Conservation (phyloP, 1,139 yeast species). For the Pichia sp. region DNA sequence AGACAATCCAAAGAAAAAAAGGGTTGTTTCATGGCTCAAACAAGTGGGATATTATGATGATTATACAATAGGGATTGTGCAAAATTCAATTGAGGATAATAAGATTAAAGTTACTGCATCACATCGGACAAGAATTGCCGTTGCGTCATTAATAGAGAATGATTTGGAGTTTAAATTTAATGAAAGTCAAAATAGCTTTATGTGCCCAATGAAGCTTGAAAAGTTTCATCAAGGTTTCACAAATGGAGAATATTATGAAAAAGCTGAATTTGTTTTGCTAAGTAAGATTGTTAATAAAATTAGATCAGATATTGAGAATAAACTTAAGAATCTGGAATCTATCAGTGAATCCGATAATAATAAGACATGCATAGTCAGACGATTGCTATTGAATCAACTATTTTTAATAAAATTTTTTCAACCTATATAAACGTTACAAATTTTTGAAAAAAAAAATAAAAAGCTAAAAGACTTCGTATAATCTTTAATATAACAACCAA, state of each 20-base stretch:
- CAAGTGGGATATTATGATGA: constrained; percentile 59
- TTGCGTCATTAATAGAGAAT: constrained; percentile 53
- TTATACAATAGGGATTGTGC: constrained; percentile 47
- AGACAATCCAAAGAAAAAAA: constrained; percentile 27
- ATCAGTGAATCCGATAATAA: not conserved
- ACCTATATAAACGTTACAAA: not conserved
- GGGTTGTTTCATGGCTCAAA: constrained; percentile 39
- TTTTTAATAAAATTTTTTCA: constrained; percentile 1
- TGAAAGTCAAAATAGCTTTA: constrained; percentile 19
- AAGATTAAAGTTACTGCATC: constrained; percentile 35
- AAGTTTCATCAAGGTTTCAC: constrained; percentile 34
- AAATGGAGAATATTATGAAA: constrained; percentile 40
- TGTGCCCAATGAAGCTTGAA: constrained; percentile 25
- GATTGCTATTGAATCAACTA: not conserved
- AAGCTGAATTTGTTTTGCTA: constrained; percentile 30
- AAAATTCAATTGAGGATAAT: not conserved
- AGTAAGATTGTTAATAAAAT: constrained; percentile 25
- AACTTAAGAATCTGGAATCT: not conserved
- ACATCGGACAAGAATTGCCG: constrained; percentile 68
- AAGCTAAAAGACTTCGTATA: not conserved
- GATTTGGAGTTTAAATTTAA: constrained; percentile 25
- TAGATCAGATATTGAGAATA: not conserved
- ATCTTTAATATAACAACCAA: not conserved
- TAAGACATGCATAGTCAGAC: not conserved
- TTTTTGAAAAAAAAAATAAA: not conserved